Evolutionary conservation across 2,329 filamentous ascomycete genomes (phyloP).

Genomic region (Allantophomopsis lycopodina): DNA sequence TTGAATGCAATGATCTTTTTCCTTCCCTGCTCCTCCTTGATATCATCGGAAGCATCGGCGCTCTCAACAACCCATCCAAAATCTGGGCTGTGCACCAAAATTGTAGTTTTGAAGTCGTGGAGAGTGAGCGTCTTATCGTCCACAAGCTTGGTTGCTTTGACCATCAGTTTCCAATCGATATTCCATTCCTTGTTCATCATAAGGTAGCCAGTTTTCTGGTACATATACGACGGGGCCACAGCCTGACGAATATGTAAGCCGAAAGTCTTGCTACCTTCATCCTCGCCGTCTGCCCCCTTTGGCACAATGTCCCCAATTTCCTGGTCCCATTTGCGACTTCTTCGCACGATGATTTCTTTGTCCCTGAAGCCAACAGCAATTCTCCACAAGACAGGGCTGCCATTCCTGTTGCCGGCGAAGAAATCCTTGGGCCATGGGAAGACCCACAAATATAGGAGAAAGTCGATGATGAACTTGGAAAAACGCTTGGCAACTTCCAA

Average conservation of each 20-base stretch:
- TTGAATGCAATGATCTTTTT: conserved; percentile 72
- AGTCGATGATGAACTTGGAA: conserved; percentile 60
- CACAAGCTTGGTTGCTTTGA: conserved; percentile 55
- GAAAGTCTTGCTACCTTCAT: conserved; percentile 40
- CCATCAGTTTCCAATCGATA: conserved; percentile 74
- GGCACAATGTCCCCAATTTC: conserved; percentile 36
- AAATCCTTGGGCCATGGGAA: conserved; percentile 66
- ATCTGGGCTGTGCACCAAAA: conserved; percentile 54
- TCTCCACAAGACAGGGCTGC: conserved; percentile 60
- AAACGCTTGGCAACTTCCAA: conserved; percentile 37
- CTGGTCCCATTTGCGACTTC: conserved; percentile 60
- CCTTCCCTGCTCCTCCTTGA: conserved; percentile 46
- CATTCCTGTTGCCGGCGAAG: conserved; percentile 40
- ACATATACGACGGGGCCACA: conserved; percentile 50
- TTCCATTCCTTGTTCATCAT: conserved; percentile 80
- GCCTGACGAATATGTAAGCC: conserved; percentile 52
- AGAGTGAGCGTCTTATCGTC: conserved; percentile 44
- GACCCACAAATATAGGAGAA: conserved; percentile 51
- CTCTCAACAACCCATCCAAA: conserved; percentile 60
- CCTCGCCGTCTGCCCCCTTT: conserved; percentile 22
- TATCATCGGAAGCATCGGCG: conserved; percentile 29
- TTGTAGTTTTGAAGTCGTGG: conserved; percentile 57
- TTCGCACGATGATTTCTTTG: conserved; percentile 68
- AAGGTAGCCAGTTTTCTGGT: conserved; percentile 75
- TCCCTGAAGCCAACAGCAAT: conserved; percentile 62